Evolutionary conservation across 495 filamentous ascomycete genomes (phyloP), one percentile per base, ranked within the genome.

Genomic region (Echria macrotheca): DNA sequence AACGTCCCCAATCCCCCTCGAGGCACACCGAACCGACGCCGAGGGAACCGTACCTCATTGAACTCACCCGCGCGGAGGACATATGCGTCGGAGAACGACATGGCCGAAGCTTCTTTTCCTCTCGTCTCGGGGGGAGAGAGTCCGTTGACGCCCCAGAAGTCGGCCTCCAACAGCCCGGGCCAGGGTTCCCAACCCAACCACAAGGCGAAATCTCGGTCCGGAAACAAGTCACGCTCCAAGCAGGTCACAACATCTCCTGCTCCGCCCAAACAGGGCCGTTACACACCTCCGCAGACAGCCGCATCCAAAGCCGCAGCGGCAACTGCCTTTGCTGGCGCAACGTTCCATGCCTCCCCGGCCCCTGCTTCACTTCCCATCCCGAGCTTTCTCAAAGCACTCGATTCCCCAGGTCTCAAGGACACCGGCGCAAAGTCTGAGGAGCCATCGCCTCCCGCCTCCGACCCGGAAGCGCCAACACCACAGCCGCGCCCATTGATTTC

Each of bases 311-410:
- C 68, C 11, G 49, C 57, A 7, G 69, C 78, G 14, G 76, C 72
- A 35, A 61, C 78, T 50, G 76, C 87, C 49, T 99, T 96, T 66
- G 93, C 93, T 11, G 93, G 93, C 12, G 87, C 91, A 12, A 94
- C 88, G 0, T 99, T 99, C 66, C 91, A 96, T 63, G 86, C 88
- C 9, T 99, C 93, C 2, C 93, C 93, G 11, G 91, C 90, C 2
- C 86, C 94, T 2, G 91, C 90, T 3, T 80, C 88, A n/a, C 77
- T 99, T 4, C 94, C 94, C 0, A 87, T 96, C 33, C 93, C 93
- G 1, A 93, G 82, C 63, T 95, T 95, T 63, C 79, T 95, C 44
- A 91, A 84, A 47, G 84, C 88, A 0, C 71, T 89, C 10, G 82
- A 86, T 38, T 78, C 77, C 5, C 76, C 77, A 12, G 38, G 40